phyloP scores from a whole-genome alignment of 257 asterid species.

The Galeopsis tetrahit region DNA sequence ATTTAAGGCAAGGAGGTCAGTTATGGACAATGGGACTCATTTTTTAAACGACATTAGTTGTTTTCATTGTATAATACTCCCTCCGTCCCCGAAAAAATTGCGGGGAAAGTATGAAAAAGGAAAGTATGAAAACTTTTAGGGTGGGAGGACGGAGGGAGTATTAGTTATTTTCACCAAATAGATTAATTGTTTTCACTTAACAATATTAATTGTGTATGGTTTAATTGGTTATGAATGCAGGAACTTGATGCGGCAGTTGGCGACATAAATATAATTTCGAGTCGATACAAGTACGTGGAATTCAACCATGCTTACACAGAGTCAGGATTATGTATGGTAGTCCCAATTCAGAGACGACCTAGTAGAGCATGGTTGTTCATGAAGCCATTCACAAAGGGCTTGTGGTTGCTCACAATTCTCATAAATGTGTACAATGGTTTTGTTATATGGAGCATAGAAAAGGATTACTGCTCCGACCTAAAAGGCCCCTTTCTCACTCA shows the following conservation, averaged over 20 bases:
- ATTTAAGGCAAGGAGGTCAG: too few species aligned
- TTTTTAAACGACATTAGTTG: too few species aligned
- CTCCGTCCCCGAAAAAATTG: too few species aligned
- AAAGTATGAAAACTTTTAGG: too few species aligned
- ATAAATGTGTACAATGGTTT: slow-evolving; percentile 42
- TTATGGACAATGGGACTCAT: too few species aligned
- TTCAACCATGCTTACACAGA: slow-evolving; percentile 52
- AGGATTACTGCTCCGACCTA: slow-evolving; percentile 33
- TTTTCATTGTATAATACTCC: too few species aligned
- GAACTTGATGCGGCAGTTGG: slow-evolving; percentile 52
- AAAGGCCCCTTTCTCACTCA: slow-evolving; percentile 37
- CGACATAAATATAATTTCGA: slow-evolving; percentile 42
- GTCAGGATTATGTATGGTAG: slow-evolving; percentile 50
- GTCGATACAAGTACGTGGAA: slow-evolving; percentile 40
- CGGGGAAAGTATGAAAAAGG: too few species aligned
- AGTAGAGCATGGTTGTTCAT: slow-evolving; percentile 44
- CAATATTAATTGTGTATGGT: too few species aligned
- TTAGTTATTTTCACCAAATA: too few species aligned
- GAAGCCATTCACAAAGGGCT: slow-evolving; percentile 51
- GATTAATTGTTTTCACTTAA: too few species aligned
- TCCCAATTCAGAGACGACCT: slow-evolving; percentile 31
- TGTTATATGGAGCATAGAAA: slow-evolving; percentile 50
- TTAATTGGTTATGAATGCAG: slow-evolving; percentile 22
- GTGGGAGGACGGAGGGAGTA: too few species aligned
- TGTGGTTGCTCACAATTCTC: slow-evolving; percentile 44